phyloP scores from a whole-genome alignment of 1,284 basidiomycete species.

The Leccinum subspadiceum region DNA sequence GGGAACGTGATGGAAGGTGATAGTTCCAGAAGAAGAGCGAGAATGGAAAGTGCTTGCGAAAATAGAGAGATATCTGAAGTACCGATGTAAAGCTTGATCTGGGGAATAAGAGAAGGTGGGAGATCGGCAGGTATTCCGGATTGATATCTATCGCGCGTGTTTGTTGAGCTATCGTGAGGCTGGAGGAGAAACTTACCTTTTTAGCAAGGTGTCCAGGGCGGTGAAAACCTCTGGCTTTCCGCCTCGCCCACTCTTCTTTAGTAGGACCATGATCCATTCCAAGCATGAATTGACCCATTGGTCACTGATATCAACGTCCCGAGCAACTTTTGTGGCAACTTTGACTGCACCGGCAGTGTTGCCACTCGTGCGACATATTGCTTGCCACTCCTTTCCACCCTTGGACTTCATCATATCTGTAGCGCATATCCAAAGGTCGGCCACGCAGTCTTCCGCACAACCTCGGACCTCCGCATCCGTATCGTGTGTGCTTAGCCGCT shows the following conservation, averaged over 20 bases:
- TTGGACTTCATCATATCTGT: conserved; percentile 67
- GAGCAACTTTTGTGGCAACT: conserved; percentile 71
- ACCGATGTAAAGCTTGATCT: conserved; percentile 74
- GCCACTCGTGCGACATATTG: conserved; percentile 77
- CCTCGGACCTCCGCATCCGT: conserved; percentile 91
- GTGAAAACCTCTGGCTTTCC: conserved; percentile 83
- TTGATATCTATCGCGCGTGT: conserved; percentile 51
- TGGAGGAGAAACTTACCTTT: conserved; percentile 45
- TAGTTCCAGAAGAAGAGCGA: conserved; percentile 69
- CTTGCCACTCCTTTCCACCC: conserved; percentile 73
- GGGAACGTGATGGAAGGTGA: conserved; percentile 67
- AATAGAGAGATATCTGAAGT: conserved; percentile 76
- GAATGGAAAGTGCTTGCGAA: conserved; percentile 68
- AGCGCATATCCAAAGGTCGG: conserved; percentile 84
- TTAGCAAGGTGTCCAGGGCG: conserved; percentile 73
- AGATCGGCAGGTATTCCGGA: conserved; percentile 59
- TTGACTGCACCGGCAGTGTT: conserved; percentile 69
- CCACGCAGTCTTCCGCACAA: conserved; percentile 80
- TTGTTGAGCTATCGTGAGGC: conserved; percentile 11
- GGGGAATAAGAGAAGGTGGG: conserved; percentile 62
- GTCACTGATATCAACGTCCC: conserved; percentile 64
- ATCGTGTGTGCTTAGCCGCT: conserved; percentile 73
- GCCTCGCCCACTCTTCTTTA: conserved; percentile 78
- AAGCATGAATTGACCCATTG: conserved; percentile 80
- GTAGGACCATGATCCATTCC: conserved; percentile 73